phyloP scores from a whole-genome alignment of 208 protist species.

The Trypanosoma scelopori region DNA sequence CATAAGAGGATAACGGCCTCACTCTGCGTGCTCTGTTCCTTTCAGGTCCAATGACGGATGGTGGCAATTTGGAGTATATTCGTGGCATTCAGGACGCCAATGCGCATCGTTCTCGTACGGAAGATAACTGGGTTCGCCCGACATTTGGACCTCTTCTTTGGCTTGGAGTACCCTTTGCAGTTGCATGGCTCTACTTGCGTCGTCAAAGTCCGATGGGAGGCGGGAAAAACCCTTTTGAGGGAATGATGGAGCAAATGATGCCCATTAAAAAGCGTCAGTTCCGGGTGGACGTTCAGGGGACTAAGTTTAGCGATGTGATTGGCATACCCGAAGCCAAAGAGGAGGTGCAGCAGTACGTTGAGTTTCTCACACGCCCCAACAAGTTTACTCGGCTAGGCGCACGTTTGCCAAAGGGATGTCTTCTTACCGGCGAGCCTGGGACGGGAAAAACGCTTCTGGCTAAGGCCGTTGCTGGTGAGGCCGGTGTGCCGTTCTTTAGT shows the following conservation, averaged over 20 bases:
- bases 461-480: slow-evolving; percentile 96
- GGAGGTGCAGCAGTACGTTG: slow-evolving; percentile 97
- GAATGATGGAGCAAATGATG: slow-evolving; percentile 89
- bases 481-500: slow-evolving; percentile 94
- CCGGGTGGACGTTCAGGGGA: slow-evolving; percentile 84
- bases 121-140: slow-evolving; percentile 82
- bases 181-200: slow-evolving; percentile 58
- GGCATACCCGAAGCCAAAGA: slow-evolving; percentile 96
- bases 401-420: slow-evolving; percentile 94
- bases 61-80: slow-evolving; percentile 43
- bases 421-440: slow-evolving; percentile 96
- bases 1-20: too few relatives aligned
- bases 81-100: slow-evolving; percentile 71
- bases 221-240: slow-evolving; percentile 55
- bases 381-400: slow-evolving; percentile 95
- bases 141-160: slow-evolving; percentile 74
- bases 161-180: slow-evolving; percentile 65
- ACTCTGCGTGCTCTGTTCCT: too few relatives aligned
- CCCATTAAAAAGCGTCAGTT: slow-evolving; percentile 87
- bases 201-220: slow-evolving; percentile 35
- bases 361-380: slow-evolving; percentile 96
- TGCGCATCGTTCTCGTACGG: slow-evolving; percentile 61
- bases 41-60: not conserved
- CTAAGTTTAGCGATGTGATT: slow-evolving; percentile 93
- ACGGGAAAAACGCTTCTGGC: slow-evolving; percentile 98